Conservation (phyloP, 768 basidiomycete genomes). For the Leccinum arenicola region DNA sequence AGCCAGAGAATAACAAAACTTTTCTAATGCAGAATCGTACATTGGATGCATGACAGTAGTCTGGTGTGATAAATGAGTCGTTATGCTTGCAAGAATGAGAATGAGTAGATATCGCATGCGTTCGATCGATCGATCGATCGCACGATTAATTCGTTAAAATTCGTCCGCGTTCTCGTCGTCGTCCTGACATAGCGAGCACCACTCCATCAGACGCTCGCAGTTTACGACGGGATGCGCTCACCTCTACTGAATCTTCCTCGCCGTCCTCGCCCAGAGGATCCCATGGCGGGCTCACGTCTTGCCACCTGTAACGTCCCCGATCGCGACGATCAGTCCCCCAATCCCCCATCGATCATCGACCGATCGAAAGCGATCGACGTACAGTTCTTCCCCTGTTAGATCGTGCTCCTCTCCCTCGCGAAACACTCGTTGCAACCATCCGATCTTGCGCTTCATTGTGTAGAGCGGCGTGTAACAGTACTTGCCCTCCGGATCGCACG, state of each 20-base stretch:
- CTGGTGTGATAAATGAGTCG: background rate
- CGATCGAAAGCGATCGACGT: constrained; percentile 5
- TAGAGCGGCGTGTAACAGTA: constrained; percentile 31
- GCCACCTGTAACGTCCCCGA: constrained; percentile 20
- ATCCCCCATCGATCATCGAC: background rate
- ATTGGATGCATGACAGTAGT: background rate
- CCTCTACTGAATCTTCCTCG: constrained; percentile 17
- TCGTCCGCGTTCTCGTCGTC: background rate
- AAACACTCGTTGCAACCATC: background rate
- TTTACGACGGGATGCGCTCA: background rate
- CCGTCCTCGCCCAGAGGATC: constrained; percentile 27
- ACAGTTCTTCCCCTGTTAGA: constrained; percentile 15
- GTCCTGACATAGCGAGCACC: background rate
- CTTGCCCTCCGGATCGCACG: constrained; percentile 15
- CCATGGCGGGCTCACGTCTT: constrained; percentile 19
- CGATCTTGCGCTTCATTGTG: constrained; percentile 16
- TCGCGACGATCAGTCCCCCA: background rate
- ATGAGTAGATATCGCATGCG: background rate
- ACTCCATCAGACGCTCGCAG: background rate
- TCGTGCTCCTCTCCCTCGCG: background rate
- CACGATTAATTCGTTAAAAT: background rate
- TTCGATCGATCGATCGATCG: background rate
- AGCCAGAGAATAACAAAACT: background rate
- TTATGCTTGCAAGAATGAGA: background rate
- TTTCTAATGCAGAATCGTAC: background rate